Evolutionary conservation across 140 eudicot genomes (phyloP).

Genomic region (Erigeron philadelphicus): DNA sequence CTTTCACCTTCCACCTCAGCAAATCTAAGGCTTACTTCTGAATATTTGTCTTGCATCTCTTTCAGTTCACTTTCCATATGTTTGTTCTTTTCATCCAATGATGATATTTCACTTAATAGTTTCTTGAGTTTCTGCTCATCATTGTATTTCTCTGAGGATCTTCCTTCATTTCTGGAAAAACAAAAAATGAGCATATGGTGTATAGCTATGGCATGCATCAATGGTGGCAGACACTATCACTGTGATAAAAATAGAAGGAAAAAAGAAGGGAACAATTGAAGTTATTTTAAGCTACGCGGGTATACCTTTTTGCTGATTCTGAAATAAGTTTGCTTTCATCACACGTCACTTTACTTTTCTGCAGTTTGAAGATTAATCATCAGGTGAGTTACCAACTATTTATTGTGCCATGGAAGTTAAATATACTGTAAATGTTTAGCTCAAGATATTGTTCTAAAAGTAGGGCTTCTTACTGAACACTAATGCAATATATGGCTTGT

Average conservation of each 20-base stretch:
- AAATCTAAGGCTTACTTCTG: conserved; percentile 83
- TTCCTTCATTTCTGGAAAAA: conserved; percentile 30
- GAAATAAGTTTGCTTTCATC: conserved; percentile 28
- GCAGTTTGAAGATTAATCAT: conserved; percentile 28
- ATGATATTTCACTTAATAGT: conserved; percentile 50
- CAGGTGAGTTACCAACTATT: conserved; percentile 11
- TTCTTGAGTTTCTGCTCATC: conserved; percentile 29
- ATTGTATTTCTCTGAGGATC: conserved; percentile 12
- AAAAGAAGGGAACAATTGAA: neutral
- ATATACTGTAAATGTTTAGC: neutral
- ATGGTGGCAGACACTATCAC: neutral
- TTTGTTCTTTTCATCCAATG: conserved; percentile 61
- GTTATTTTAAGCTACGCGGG: neutral
- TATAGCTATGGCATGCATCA: neutral
- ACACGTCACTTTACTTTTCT: conserved; percentile 33
- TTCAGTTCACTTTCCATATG: conserved; percentile 68
- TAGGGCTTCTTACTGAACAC: neutral
- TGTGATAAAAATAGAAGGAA: neutral
- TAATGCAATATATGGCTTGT: neutral
- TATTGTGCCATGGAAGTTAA: conserved; percentile 13
- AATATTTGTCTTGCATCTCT: conserved; percentile 90
- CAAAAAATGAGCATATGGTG: conserved; percentile 13
- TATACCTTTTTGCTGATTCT: conserved; percentile 42
- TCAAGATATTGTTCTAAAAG: neutral
- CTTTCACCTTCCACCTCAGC: conserved; percentile 99